Evolutionary conservation across 257 asterid genomes (phyloP).

Genomic region (Echium plantagineum): DNA sequence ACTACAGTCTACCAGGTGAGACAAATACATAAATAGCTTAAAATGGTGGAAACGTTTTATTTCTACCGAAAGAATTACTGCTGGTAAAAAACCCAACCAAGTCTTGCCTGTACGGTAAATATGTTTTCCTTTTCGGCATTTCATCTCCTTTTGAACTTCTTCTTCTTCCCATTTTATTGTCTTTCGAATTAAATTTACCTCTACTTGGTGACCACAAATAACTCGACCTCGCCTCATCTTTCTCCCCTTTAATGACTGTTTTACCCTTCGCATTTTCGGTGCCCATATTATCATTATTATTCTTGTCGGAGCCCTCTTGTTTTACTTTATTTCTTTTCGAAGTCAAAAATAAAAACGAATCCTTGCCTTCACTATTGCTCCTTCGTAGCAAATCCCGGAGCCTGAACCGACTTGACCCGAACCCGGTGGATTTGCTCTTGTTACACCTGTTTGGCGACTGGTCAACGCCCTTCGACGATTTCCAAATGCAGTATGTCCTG

Average conservation of each 20-base stretch:
- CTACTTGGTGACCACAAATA: too few species aligned
- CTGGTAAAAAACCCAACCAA: conserved; percentile 56
- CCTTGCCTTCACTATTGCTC: conserved; percentile 70
- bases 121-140: conserved; percentile 45
- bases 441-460: conserved; percentile 39
- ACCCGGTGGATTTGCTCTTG: conserved; percentile 88
- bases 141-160: conserved; percentile 31
- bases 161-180: conserved; percentile 13
- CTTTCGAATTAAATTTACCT: conserved; percentile 15
- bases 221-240: too few species aligned
- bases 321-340: conserved; percentile 32
- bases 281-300: background rate
- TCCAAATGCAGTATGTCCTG: conserved; percentile 64
- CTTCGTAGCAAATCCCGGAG: conserved; percentile 58
- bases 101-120: conserved; percentile 60
- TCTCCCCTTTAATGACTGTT: background rate
- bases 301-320: conserved; percentile 1
- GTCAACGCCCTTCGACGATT: conserved; percentile 47
- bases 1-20: too few species aligned
- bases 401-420: conserved; percentile 63
- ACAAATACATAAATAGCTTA: too few species aligned
- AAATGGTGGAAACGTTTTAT: too few species aligned
- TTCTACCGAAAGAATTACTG: conserved; percentile 8
- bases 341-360: conserved; percentile 46
- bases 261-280: conserved; percentile 13